Conservation (phyloP, 108 stramenopile species). For the Chaetoceros muelleri region DNA sequence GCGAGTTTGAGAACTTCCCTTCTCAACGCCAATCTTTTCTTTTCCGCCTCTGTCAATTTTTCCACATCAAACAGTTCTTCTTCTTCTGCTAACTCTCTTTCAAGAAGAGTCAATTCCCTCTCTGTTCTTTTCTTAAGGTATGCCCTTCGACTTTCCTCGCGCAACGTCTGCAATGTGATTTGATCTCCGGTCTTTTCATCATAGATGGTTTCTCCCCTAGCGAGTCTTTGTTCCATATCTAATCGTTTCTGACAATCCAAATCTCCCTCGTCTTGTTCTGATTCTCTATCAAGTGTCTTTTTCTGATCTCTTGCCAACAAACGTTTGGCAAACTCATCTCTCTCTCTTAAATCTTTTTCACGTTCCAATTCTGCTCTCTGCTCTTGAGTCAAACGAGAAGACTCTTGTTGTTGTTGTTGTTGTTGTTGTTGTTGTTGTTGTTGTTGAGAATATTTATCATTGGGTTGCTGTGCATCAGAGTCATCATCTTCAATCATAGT, state of each 20-base stretch:
- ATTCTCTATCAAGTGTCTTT: slow-evolving; percentile 35
- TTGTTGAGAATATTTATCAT: no score
- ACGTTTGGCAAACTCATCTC: slow-evolving; percentile 89
- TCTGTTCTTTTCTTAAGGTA: slow-evolving; percentile 94
- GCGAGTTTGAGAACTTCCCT: slow-evolving; percentile 80
- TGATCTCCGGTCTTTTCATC: slow-evolving; percentile 44
- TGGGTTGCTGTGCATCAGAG: no score
- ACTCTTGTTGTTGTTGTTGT: slow-evolving; percentile 8
- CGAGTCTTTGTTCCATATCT: slow-evolving; percentile 71
- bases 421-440: slow-evolving; percentile 10
- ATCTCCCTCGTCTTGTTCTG: slow-evolving; percentile 8
- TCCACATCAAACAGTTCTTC: slow-evolving; percentile 77
- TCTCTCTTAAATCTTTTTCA: slow-evolving; percentile 75
- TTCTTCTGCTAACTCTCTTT: slow-evolving; percentile 87
- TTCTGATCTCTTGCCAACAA: slow-evolving; percentile 73
- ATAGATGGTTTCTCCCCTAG: slow-evolving; percentile 71
- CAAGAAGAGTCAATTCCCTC: slow-evolving; percentile 81
- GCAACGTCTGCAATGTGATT: slow-evolving; percentile 56
- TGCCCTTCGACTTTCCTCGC: slow-evolving; percentile 76
- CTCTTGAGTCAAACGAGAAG: slow-evolving; percentile 38
- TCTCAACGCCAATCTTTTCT: slow-evolving; percentile 53
- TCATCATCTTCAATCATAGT: neutral
- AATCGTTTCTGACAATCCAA: slow-evolving; percentile 26
- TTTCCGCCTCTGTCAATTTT: slow-evolving; percentile 69
- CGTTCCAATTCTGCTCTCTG: slow-evolving; percentile 67